Evolutionary conservation across 495 filamentous ascomycete genomes (phyloP), one percentile per base, ranked within the genome.

Genomic region (Annulohypoxylon bovei): DNA sequence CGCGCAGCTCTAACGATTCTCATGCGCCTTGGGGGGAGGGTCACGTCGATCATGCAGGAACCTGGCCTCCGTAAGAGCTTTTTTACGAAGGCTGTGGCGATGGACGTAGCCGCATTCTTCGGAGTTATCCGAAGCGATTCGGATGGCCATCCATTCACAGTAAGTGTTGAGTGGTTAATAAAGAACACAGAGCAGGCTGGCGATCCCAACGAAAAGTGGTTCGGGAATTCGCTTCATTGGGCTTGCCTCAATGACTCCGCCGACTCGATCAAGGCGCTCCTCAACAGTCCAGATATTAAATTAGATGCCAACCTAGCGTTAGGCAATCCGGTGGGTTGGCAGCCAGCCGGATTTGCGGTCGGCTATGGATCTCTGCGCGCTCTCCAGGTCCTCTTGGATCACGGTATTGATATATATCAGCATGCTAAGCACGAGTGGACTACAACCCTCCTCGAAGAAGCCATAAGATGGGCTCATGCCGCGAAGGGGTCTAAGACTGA

Each of bases 221-320:
- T 71, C 25, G 68, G 68, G 8, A 71, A 71, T 30, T 35, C 68
- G 1, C 56, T 66, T 28, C 68, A 71, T 37, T 71, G 68, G 68
- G 62, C 68, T 44, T 62, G 46, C 11, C 42, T 71, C 12, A 46
- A 35, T 28, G 42, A 71, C 23, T 62, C 68, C 20, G 33, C 58
- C 9, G 57, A 71, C 18, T 71, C 68, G 20, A 58, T 66, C 1
- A 35, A 71, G 37, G 50, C 44, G n/a, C 47, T 71, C n/a, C 33
- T 71, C 3, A 62, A 35, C 27, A 66, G 50, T 33, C n/a, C 68
- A 0, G 44, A 30, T n/a, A 30, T 71, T 30, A 20, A 58, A 23
- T 14, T 66, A 44, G 62, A 71, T 23, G 16, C 22, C 6, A 61
- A 66, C 2, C 6, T 23, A 27, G 20, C 57, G 14, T 50, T 47